These are phyloP conservation scores for Termitomyces sp. DNA, from an alignment of 768 basidiomycete genomes.

Conservation along the genomic window DNA sequence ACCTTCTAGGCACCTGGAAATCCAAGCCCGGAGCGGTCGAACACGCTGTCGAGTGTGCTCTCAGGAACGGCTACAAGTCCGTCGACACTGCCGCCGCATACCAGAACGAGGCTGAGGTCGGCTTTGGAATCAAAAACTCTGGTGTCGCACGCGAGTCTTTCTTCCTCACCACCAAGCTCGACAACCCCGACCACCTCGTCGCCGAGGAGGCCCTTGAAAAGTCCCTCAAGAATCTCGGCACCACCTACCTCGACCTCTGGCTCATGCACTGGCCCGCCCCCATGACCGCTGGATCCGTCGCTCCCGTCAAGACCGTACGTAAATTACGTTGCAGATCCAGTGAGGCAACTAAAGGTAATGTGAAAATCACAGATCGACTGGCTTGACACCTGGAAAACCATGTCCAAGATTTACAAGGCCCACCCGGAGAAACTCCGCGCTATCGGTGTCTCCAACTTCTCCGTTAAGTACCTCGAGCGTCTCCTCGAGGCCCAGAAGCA, in stretches of 20 bases:
- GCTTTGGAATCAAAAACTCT: constrained; percentile 71
- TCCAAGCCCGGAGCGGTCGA: constrained; percentile 68
- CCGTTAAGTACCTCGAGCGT: constrained; percentile 58
- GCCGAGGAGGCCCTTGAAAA: constrained; percentile 62
- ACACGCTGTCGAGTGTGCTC: constrained; percentile 70
- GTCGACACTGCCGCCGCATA: constrained; percentile 73
- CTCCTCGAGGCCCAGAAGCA: constrained; percentile 37
- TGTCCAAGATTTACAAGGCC: constrained; percentile 68
- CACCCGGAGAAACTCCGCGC: constrained; percentile 72
- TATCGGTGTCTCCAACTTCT: constrained; percentile 80
- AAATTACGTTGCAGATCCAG: neutral
- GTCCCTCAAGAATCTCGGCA: constrained; percentile 68
- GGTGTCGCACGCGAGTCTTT: constrained; percentile 71
- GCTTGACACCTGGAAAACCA: constrained; percentile 76
- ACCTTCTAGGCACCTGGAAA: constrained; percentile 69
- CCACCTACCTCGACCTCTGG: constrained; percentile 80
- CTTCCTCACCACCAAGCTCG: constrained; percentile 80
- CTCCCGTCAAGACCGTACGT: constrained; percentile 45
- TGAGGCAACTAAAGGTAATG: neutral
- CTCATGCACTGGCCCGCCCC: constrained; percentile 86
- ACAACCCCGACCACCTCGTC: constrained; percentile 59
- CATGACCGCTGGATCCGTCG: constrained; percentile 53
- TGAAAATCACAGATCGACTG: constrained; percentile 42
- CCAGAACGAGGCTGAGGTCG: constrained; percentile 79
- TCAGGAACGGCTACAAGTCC: constrained; percentile 72